These are phyloP conservation scores for Plantago rigida DNA, from an alignment of 305 asterid genomes.

Conservation along the genomic window DNA sequence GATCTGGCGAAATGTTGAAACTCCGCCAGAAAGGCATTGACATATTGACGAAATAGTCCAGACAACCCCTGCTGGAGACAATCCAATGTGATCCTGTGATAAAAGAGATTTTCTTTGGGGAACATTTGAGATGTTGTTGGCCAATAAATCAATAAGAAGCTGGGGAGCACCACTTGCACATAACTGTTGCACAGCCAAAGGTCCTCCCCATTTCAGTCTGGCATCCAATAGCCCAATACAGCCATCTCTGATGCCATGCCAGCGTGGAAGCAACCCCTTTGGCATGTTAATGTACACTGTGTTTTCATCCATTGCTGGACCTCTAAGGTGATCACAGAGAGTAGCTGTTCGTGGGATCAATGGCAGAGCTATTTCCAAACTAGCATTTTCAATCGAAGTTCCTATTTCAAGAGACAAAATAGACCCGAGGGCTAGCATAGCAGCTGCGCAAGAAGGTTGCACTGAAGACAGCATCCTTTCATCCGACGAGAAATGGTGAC, in stretches of 20 bases:
- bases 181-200: slow-evolving; percentile 89
- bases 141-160: slow-evolving; percentile 78
- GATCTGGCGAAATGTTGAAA: slow-evolving; percentile 74
- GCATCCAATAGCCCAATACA: slow-evolving; percentile 81
- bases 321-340: slow-evolving; percentile 78
- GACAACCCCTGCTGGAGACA: slow-evolving; percentile 77
- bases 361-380: slow-evolving; percentile 84
- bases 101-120: slow-evolving; percentile 35
- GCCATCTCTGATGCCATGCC: slow-evolving; percentile 91
- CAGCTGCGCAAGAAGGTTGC: slow-evolving; percentile 77
- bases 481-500: slow-evolving; percentile 69
- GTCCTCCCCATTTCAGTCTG: slow-evolving; percentile 94
- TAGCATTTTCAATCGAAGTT: slow-evolving; percentile 47
- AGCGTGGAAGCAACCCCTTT: slow-evolving; percentile 61
- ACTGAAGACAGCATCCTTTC: slow-evolving; percentile 62
- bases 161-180: slow-evolving; percentile 96
- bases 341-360: slow-evolving; percentile 90
- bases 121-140: slow-evolving; percentile 41
- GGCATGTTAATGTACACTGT: slow-evolving; percentile 31
- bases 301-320: slow-evolving; percentile 47
- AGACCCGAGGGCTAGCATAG: slow-evolving; percentile 94
- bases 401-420: slow-evolving; percentile 81
- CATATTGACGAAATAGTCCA: slow-evolving; percentile 88
- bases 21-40: slow-evolving; percentile 93
- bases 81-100: slow-evolving; percentile 53